These are phyloP conservation scores for Bifiguratus adelaidae DNA, from an alignment of 192 early-diverging fungal genomes.

Conservation along the genomic window DNA sequence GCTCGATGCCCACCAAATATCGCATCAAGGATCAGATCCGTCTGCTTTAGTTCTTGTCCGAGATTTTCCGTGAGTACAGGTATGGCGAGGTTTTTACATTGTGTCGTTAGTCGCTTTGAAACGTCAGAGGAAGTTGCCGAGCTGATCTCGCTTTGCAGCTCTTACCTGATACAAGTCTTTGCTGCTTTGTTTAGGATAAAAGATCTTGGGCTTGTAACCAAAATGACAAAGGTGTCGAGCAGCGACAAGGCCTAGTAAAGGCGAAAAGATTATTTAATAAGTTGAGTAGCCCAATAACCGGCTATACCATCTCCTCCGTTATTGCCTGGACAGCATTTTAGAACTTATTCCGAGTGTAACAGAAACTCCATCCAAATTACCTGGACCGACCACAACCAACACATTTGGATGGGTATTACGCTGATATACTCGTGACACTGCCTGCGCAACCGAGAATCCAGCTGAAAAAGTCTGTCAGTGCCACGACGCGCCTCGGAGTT, in stretches of 20 bases:
- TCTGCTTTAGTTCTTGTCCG: conserved; percentile 19
- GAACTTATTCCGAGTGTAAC: not conserved
- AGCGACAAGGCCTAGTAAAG: conserved; percentile 63
- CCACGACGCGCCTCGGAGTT: not conserved
- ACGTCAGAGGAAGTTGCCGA: not conserved
- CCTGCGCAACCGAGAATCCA: conserved; percentile 85
- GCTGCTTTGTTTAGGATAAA: conserved; percentile 68
- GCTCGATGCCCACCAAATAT: conserved; percentile 56
- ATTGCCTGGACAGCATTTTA: conserved; percentile 41
- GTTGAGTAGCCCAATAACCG: not conserved
- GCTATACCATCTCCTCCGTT: conserved; percentile 88
- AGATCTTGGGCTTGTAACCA: conserved; percentile 70
- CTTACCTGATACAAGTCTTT: conserved; percentile 62
- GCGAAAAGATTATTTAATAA: not conserved
- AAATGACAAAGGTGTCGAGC: conserved; percentile 87
- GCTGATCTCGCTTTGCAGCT: not conserved
- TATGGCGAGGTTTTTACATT: conserved; percentile 57
- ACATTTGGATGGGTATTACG: conserved; percentile 33
- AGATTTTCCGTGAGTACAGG: conserved; percentile 40
- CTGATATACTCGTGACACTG: conserved; percentile 61
- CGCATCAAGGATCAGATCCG: conserved; percentile 75
- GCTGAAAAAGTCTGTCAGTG: conserved; percentile 31
- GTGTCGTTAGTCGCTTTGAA: conserved; percentile 46
- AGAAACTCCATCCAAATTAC: too few relatives aligned
- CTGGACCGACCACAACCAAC: conserved; percentile 69